Evolutionary conservation across 352 stramenopile genomes (phyloP).

Genomic region (Albugo laibachii): DNA sequence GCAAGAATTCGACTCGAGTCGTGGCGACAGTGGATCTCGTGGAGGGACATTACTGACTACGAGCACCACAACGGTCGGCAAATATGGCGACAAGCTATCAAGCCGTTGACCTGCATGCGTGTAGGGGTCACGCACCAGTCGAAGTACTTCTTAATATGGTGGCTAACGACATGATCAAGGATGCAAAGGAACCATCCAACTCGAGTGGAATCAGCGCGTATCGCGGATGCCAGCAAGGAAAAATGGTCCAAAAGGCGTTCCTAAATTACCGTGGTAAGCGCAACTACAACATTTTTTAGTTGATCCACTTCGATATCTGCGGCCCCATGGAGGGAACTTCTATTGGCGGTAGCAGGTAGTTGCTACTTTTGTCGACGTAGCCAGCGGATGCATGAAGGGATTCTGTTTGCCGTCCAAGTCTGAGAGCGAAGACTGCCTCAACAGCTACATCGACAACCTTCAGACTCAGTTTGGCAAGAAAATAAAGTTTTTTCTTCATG

Average conservation of each 20-base stretch:
- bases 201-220: slow-evolving; percentile 1
- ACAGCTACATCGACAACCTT: slow-evolving; percentile 1
- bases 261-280: slow-evolving; percentile 3
- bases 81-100: not conserved
- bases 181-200: not conserved
- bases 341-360: too few species aligned
- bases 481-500: slow-evolving; percentile 7
- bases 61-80: not conserved
- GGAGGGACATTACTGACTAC: slow-evolving; percentile 1
- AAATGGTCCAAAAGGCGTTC: slow-evolving; percentile 10
- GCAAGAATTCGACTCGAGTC: not conserved
- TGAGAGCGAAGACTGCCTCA: slow-evolving; percentile 6
- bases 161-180: slow-evolving; percentile 2
- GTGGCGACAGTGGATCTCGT: slow-evolving; percentile 1
- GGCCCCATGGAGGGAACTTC: too few species aligned
- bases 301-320: too few species aligned
- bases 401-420: slow-evolving; percentile 8
- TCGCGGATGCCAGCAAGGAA: slow-evolving; percentile 8
- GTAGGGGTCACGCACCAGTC: slow-evolving; percentile 3
- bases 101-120: slow-evolving; percentile 2
- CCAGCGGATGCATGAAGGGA: slow-evolving; percentile 8
- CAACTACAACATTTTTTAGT: slow-evolving; percentile 1
- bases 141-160: slow-evolving; percentile 8
- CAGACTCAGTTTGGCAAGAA: slow-evolving; percentile 3
- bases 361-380: slow-evolving; percentile 9